These are phyloP conservation scores for Eutypa lata DNA, from an alignment of 2,329 filamentous ascomycete genomes.

Conservation along the genomic window DNA sequence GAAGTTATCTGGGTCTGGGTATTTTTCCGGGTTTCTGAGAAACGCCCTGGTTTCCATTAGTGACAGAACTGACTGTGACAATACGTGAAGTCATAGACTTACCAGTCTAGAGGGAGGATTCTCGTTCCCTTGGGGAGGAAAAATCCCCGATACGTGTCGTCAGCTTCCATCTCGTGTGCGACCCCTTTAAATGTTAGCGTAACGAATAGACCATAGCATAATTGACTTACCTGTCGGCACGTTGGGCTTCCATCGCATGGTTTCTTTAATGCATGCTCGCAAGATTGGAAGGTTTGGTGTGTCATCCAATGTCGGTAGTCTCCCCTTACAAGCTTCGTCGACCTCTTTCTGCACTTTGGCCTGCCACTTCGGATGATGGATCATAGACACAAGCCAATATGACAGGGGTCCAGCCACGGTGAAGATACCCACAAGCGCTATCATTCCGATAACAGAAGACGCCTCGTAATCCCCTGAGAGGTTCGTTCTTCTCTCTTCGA, in stretches of 20 bases:
- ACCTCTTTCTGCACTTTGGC: constrained; percentile 41
- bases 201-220: too few relatives aligned
- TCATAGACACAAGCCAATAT: constrained; percentile 41
- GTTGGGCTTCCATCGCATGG: constrained; percentile 43
- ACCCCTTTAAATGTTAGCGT: constrained; percentile 33
- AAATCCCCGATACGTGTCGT: constrained; percentile 46
- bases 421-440: constrained; percentile 35
- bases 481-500: constrained; percentile 32
- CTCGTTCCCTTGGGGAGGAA: constrained; percentile 46
- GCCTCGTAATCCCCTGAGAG: constrained; percentile 29
- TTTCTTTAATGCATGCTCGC: constrained; percentile 44
- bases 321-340: constrained; percentile 39
- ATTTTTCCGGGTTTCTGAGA: constrained; percentile 47
- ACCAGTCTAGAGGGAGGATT: constrained; percentile 40
- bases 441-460: constrained; percentile 33
- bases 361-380: constrained; percentile 47
- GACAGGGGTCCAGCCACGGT: constrained; percentile 34
- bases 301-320: constrained; percentile 40
- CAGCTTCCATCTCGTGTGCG: constrained; percentile 48
- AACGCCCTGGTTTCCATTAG: constrained; percentile 39
- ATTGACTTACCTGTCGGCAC: constrained; percentile 34
- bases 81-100: constrained; percentile 4
- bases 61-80: neutral
- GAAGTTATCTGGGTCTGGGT: constrained; percentile 48
- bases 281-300: constrained; percentile 39